Evolutionary conservation across 306 rosid species (phyloP), one percentile per base, ranked within the genome.

Genomic region (Biancaea sappan): DNA sequence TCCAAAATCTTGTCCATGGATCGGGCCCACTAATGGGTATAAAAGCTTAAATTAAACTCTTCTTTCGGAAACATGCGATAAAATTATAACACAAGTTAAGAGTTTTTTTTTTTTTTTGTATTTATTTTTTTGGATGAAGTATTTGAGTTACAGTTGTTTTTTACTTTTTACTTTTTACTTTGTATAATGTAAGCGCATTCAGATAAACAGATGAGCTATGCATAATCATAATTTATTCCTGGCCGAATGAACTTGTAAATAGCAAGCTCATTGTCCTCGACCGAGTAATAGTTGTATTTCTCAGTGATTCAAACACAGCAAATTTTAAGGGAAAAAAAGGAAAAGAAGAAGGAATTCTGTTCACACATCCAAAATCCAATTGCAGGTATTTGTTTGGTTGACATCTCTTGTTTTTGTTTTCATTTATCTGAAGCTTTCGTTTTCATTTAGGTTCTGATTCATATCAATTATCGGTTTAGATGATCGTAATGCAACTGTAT

Each of bases 371-470:
- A 81, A 72, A 78, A 74, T 75, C 77, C 53, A 66, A 16, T 75
- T 84, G 22, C 89, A 78, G 92, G 89, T 85, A 74, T 22, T 77
- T 37, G 57, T 41, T 29, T 52, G 35, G 70, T 74, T 58, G 13
- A 10, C 35, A 57, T 71, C 68, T 80, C 65, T 54, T 7, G 32
- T 38, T 71, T 37, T 51, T 25, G 11, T 24, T 16, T 64, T 44
- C 52, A 28, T 31, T 71, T 58, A 14, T 13, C 25, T 22, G 26
- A 31, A 25, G 22, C n/a, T 71, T 37, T 51, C 18, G 11, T 24
- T 16, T 64, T 44, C 52, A 28, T 31, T 71, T 58, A 66, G 68
- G 68, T 28, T 47, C 7, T 69, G 41, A 28, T 21, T 46, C 56
- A 35, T 37, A 31, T 22, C 29, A 10, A 14, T 29, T 56, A 19